These are phyloP conservation scores for Sclerotinia subarctica DNA, from an alignment of 2,329 filamentous ascomycete species.

Conservation along the genomic window DNA sequence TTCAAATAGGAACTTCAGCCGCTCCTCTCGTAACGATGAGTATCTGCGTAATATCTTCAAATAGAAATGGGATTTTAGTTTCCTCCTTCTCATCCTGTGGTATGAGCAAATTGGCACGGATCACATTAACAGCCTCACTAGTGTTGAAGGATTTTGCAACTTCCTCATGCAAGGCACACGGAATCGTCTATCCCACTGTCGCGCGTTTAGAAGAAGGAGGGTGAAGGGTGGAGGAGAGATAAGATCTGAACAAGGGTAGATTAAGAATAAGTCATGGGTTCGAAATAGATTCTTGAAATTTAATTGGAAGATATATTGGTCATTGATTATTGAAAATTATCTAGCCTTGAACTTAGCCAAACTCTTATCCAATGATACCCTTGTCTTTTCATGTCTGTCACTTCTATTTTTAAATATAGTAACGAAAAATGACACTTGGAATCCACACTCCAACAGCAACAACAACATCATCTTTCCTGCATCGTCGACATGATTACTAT, in stretches of 20 bases:
- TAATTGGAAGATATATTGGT: constrained; percentile 14
- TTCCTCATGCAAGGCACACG: constrained; percentile 9
- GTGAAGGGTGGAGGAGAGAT: neutral
- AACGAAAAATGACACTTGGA: neutral
- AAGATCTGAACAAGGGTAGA: constrained; percentile 3
- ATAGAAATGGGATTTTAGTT: constrained; percentile 5
- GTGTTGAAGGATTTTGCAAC: constrained; percentile 1
- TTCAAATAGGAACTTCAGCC: neutral
- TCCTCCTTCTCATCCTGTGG: neutral
- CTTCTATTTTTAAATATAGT: constrained; percentile 16
- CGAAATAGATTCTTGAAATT: neutral
- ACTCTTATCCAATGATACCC: neutral
- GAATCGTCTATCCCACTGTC: constrained; percentile 10
- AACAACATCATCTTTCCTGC: neutral
- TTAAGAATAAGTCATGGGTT: neutral
- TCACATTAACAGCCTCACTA: neutral
- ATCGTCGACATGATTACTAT: constrained; percentile 8
- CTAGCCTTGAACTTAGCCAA: neutral
- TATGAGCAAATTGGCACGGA: neutral
- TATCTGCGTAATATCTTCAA: constrained; percentile 1
- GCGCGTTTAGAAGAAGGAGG: neutral
- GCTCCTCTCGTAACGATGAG: neutral
- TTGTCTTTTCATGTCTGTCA: neutral
- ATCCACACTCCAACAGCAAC: constrained; percentile 15
- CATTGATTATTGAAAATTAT: constrained; percentile 9